A percentile compares a stretch with the other conserved stretches of the same genome.
phyloP scores from a whole-genome alignment of 2,329 filamentous ascomycete genomes.

The Stagonosporopsis chrysanthemi region DNA sequence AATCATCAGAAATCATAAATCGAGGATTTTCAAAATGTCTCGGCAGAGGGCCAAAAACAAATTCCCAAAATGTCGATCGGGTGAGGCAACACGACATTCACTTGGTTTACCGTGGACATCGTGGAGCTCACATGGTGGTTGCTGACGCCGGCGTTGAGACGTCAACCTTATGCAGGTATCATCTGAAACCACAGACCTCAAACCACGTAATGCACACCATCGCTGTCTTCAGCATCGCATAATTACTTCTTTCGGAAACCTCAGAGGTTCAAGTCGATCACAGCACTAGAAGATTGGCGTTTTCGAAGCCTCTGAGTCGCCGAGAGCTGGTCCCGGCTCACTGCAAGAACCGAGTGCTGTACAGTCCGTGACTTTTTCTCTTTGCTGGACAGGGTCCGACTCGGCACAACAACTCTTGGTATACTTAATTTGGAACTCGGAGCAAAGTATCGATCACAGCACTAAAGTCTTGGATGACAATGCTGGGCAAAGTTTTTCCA shows the following conservation, averaged over 20 bases:
- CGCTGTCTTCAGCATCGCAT: slow-evolving; percentile 1
- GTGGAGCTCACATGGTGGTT: neutral
- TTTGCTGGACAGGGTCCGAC: slow-evolving; percentile 5
- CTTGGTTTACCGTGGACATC: neutral
- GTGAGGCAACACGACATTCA: neutral
- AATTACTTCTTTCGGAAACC: slow-evolving; percentile 7
- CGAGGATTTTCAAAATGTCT: neutral
- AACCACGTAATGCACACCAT: neutral
- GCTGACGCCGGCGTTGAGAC: neutral
- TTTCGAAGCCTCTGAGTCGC: slow-evolving; percentile 14
- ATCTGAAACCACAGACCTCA: slow-evolving; percentile 8
- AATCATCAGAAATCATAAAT: neutral
- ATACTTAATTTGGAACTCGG: slow-evolving; percentile 30
- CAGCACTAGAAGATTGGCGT: slow-evolving; percentile 33
- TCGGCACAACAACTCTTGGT: slow-evolving; percentile 19
- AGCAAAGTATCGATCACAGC: slow-evolving; percentile 30
- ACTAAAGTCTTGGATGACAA: slow-evolving; percentile 38
- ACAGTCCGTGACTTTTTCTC: slow-evolving; percentile 5
- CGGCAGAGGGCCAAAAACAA: too few relatives aligned
- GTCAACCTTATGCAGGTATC: neutral
- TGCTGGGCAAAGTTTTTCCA: neutral
- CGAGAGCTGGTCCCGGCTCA: slow-evolving; percentile 7
- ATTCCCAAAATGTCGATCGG: neutral
- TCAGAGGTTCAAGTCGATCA: slow-evolving; percentile 15
- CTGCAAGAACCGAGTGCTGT: slow-evolving; percentile 1